Evolutionary conservation across 2,329 filamentous ascomycete species (phyloP).

Genomic region (Hymenoscyphus fraxineus): DNA sequence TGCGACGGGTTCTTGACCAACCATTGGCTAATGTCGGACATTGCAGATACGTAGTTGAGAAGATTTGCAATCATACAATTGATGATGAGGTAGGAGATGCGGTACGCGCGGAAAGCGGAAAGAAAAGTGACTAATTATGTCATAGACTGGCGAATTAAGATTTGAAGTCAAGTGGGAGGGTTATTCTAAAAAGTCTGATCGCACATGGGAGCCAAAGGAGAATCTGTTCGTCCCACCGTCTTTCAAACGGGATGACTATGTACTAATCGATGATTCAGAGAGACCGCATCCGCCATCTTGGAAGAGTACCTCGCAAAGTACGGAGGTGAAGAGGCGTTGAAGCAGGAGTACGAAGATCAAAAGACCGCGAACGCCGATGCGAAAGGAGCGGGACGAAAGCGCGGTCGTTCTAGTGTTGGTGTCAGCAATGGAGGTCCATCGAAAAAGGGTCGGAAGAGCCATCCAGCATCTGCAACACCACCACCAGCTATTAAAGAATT

Average conservation of each 20-base stretch:
- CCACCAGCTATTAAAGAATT: constrained; percentile 49
- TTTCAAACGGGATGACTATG: constrained; percentile 3
- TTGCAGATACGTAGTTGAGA: constrained; percentile 67
- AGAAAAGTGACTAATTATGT: constrained; percentile 8
- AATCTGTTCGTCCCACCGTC: constrained; percentile 53
- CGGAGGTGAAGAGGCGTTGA: constrained; percentile 59
- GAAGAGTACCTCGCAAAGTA: constrained; percentile 59
- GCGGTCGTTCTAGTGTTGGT: constrained; percentile 46
- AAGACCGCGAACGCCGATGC: constrained; percentile 40
- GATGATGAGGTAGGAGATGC: constrained; percentile 47
- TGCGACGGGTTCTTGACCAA: neutral
- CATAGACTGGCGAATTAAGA: constrained; percentile 42
- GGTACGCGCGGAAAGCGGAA: neutral
- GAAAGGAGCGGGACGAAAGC: constrained; percentile 53
- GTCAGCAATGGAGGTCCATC: constrained; percentile 23
- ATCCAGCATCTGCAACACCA: constrained; percentile 48
- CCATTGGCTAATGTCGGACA: neutral
- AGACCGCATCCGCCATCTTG: constrained; percentile 57
- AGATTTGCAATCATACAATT: constrained; percentile 64
- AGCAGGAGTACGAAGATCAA: constrained; percentile 43
- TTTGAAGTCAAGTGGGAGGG: constrained; percentile 82
- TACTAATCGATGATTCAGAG: constrained; percentile 37
- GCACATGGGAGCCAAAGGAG: constrained; percentile 76
- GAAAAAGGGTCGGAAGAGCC: constrained; percentile 30
- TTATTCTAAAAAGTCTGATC: constrained; percentile 64